Conservation (phyloP, 2,329 filamentous ascomycete genomes). For the Aureobasidium melanogenum region DNA sequence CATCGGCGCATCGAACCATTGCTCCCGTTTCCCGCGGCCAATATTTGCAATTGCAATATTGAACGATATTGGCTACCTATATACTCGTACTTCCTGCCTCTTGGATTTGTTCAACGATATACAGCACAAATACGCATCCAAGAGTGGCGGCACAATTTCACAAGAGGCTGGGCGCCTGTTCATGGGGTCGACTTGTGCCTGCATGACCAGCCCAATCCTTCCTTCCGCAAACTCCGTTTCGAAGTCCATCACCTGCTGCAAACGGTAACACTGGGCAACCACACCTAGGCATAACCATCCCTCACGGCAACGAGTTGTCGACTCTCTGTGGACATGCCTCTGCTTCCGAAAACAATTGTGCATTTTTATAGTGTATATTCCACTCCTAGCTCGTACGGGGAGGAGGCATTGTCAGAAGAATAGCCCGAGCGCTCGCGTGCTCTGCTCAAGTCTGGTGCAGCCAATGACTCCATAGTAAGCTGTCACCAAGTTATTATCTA, state of each 20-base stretch:
- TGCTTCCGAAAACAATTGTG: no score
- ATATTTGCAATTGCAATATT: conserved; percentile 5
- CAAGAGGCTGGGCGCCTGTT: background rate
- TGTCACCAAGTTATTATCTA: background rate
- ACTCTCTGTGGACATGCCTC: no score
- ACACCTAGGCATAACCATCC: background rate
- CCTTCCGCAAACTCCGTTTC: conserved; percentile 3
- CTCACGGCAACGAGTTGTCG: no score
- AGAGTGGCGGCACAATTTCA: background rate
- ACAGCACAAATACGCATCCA: background rate
- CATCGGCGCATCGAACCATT: background rate
- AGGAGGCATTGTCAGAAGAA: background rate
- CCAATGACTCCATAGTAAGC: background rate
- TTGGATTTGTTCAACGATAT: background rate
- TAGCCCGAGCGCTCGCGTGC: background rate
- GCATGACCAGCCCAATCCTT: conserved; percentile 1
- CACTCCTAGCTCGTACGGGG: background rate
- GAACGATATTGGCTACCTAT: conserved; percentile 3
- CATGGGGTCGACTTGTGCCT: background rate
- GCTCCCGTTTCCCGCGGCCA: background rate
- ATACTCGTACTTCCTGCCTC: background rate
- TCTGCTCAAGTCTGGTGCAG: background rate
- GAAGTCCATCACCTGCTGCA: background rate
- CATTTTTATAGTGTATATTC: no score
- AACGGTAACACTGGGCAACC: conserved; percentile 8